Percentiles rank a stretch among this genome's conserved stretches.
These are phyloP conservation scores for Saksenaea oblongispora DNA, from an alignment of 371 early-diverging fungal species.

Conservation along the genomic window DNA sequence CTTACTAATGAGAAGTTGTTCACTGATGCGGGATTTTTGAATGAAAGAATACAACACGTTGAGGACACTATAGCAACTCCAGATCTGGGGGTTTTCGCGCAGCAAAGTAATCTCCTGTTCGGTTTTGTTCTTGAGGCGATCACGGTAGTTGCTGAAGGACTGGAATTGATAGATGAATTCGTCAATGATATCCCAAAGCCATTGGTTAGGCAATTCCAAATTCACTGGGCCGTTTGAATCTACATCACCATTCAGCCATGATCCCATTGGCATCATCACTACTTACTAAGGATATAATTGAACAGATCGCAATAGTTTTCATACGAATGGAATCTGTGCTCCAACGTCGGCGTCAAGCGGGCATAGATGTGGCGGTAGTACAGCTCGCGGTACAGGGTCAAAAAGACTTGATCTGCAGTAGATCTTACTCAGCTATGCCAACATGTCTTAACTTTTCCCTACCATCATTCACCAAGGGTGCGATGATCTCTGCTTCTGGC, in stretches of 20 bases:
- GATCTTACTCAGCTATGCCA: neutral
- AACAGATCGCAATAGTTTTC: slow-evolving; percentile 95
- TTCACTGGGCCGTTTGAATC: slow-evolving; percentile 81
- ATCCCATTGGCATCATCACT: neutral
- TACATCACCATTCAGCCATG: slow-evolving; percentile 13
- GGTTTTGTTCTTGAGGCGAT: slow-evolving; percentile 77
- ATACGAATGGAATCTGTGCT: slow-evolving; percentile 90
- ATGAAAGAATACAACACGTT: slow-evolving; percentile 93
- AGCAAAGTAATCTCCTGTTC: slow-evolving; percentile 83
- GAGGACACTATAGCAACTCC: slow-evolving; percentile 94
- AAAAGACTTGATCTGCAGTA: slow-evolving; percentile 77
- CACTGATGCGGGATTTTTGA: slow-evolving; percentile 91
- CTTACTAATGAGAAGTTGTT: slow-evolving; percentile 86
- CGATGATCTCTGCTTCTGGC: slow-evolving; percentile 89
- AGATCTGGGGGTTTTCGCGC: slow-evolving; percentile 84
- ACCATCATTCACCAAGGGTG: slow-evolving; percentile 86
- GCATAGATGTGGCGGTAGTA: slow-evolving; percentile 96
- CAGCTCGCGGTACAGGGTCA: slow-evolving; percentile 93
- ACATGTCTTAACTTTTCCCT: slow-evolving; percentile 13
- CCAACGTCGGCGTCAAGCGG: slow-evolving; percentile 84
- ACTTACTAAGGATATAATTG: slow-evolving; percentile 90
- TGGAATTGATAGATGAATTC: slow-evolving; percentile 99
- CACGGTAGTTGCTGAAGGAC: slow-evolving; percentile 92
- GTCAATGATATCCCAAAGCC: slow-evolving; percentile 98
- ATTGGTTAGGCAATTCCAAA: slow-evolving; percentile 94